A percentile compares a stretch with the other conserved stretches of the same genome.
Evolutionary conservation across 1,284 basidiomycete genomes (phyloP).

Genomic region (Moesziomyces aphidis): DNA sequence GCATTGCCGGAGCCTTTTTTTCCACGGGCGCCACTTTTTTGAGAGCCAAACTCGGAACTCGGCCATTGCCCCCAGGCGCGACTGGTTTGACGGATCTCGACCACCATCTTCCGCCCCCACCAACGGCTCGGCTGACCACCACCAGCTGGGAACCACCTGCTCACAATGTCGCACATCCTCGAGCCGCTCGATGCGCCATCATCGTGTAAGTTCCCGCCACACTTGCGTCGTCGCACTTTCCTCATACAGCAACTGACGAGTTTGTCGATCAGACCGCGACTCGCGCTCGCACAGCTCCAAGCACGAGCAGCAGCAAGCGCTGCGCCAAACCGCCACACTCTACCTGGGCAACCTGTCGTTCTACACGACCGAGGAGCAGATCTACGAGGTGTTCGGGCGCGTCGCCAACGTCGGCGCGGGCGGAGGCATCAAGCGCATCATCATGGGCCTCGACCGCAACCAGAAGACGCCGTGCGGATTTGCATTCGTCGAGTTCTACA

Average conservation of each 20-base stretch:
- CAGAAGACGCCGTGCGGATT: constrained; percentile 99
- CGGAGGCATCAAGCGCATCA: constrained; percentile 96
- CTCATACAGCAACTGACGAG: neutral
- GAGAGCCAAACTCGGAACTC: no score
- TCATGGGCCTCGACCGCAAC: constrained; percentile 98
- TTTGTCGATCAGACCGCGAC: constrained; percentile 66
- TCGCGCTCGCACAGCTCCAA: constrained; percentile 64
- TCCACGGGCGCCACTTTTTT: no score
- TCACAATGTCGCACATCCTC: constrained; percentile 86
- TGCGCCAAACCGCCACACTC: constrained; percentile 71
- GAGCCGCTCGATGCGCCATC: constrained; percentile 88
- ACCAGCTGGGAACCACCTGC: no score
- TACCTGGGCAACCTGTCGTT: constrained; percentile 76
- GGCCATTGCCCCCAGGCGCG: no score
- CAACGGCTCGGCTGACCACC: no score
- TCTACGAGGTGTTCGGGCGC: constrained; percentile 96
- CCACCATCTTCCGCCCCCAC: no score
- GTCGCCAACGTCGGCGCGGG: constrained; percentile 89
- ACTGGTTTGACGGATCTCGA: no score
- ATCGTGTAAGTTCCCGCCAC: constrained; percentile 79
- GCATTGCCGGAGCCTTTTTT: no score
- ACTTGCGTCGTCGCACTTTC: constrained; percentile 26
- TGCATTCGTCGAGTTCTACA: constrained; percentile 99
- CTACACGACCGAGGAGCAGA: constrained; percentile 97
- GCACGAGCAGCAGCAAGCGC: constrained; percentile 70